Base-by-base conservation (phyloP, 306 rosid species). In the Carpinus fangiana region DNA sequence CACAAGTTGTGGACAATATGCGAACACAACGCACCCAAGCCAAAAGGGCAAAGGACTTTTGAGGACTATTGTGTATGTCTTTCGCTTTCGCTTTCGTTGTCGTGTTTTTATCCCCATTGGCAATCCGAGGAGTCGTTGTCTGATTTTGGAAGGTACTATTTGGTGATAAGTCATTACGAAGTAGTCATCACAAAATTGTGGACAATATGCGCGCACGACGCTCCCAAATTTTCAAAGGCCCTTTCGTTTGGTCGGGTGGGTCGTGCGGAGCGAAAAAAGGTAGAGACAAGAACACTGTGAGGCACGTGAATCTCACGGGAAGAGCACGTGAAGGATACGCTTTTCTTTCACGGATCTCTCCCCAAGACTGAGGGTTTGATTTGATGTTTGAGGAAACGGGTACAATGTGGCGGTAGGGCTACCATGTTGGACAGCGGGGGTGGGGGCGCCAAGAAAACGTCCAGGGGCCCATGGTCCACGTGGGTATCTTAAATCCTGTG, bases 291-390 rank as follows among this genome's bases (percentile, higher is more conserved):
- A 60, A 43, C 36, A 74, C 47, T 65, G 54, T 1, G 43, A 16
- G 60, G 76, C 94, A 88, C 87, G 90, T 88, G 94, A 86, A 84
- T 0, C 0, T 11, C 64, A 41, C n/a, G 80, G 69, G 88, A 72
- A 2, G 0, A 60, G 70, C 94, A 86, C 90, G 87, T 86, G 91
- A 79, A 78, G 75, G 21, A 68, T 52, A 55, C 70, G 76, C 74
- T 23, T 69, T 45, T 36, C 47, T 50, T 13, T 43, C 16, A 26
- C 5, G 69, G 60, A 38, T 2, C 1, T 41, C 45, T n/a, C 20
- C 34, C 70, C 11, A 43, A n/a, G 70, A 31, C 21, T 62, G 69
- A 70, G 45, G 18, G 34, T 46, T 1, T 51, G 68, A 81, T 16
- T 7, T 74, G 75, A 80, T 69, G 8, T 78, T 21, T 57, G 65